Base-by-base conservation (phyloP, 345 rosid species). In the Rhizophora apiculata region DNA sequence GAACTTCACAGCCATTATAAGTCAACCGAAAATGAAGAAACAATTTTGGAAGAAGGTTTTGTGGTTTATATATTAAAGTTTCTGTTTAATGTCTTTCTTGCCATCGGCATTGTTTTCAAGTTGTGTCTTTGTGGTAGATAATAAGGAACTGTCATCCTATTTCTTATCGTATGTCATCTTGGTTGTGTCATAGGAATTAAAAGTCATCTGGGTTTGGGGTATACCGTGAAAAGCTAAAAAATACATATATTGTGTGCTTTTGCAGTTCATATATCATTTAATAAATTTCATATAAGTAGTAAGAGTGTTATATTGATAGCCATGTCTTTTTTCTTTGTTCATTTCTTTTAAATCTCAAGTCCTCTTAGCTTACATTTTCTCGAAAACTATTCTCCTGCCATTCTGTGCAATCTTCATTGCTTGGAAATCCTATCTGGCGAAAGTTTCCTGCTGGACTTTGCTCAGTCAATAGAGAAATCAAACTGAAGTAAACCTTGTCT, bases 11-110 rank as follows among this genome's bases (percentile, higher is more conserved):
- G 84, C 88, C 73, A 20, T 53, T 72, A 11, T 72, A 48, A 60
- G 70, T 61, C 36, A 34, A n/a, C 8, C 6, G 22, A 6, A 18
- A 68, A 39, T 72, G 74, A 65, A 76, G 73, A 74, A 79, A 76
- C 88, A 90, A 82, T 95, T 92, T 92, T 90, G 98, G 82, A 85
- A 77, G 71, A 80, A 62, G 83, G 83, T 82, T 73, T 73, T 74
- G 68, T 57, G 83, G 78, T 80, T 79, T 78, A 78, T 76, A 70
- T 82, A 74, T 74, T 73, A 67, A 66, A 52, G 67, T 82, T 75
- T 79, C 57, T 77, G 54, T 72, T 78, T 68, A 71, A 37, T 15
- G 64, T 60, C 67, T 68, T 74, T 66, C 61, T 82, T 72, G 61
- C 78, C 69, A 71, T 78, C 79, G 82, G 68, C 80, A 83, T 85